Conservation (phyloP, 2,329 filamentous ascomycete genomes). For the Paecilomyces formosus region DNA sequence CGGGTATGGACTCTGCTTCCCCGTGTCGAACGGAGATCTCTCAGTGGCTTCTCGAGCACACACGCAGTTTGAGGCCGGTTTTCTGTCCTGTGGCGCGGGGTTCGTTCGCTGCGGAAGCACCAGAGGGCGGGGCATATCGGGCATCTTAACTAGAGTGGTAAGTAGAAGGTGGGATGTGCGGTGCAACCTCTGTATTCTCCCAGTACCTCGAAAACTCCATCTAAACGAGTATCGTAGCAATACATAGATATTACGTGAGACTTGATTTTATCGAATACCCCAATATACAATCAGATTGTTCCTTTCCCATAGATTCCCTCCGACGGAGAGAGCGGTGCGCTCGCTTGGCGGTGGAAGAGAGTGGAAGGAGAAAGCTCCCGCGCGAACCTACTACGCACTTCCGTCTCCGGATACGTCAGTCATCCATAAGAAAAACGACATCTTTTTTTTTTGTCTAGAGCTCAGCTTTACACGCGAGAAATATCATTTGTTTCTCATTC, state of each 20-base stretch:
- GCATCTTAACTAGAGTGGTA: background rate
- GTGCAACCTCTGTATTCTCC: background rate
- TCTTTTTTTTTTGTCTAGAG: too few species aligned
- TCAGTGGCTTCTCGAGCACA: background rate
- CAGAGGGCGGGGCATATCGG: background rate
- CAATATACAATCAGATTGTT: background rate
- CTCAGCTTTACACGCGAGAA: too few species aligned
- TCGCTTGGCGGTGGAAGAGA: conserved; percentile 2
- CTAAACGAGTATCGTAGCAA: too few species aligned
- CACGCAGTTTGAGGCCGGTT: background rate
- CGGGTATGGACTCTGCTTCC: background rate
- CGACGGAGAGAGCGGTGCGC: background rate
- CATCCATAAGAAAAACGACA: background rate
- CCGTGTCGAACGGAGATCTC: background rate
- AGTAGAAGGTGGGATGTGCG: background rate
- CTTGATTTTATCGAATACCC: background rate
- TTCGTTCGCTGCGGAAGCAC: background rate
- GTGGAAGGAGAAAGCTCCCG: conserved; percentile 5
- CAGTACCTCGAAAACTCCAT: too few species aligned
- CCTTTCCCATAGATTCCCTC: background rate
- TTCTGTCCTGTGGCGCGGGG: background rate
- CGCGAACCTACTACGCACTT: conserved; percentile 5
- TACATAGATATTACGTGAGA: too few species aligned
- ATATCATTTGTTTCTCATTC: too few species aligned
- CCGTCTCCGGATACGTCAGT: background rate